These are phyloP conservation scores for Fonsecaea pugnacius DNA, from an alignment of 2,329 filamentous ascomycete species.

Conservation along the genomic window DNA sequence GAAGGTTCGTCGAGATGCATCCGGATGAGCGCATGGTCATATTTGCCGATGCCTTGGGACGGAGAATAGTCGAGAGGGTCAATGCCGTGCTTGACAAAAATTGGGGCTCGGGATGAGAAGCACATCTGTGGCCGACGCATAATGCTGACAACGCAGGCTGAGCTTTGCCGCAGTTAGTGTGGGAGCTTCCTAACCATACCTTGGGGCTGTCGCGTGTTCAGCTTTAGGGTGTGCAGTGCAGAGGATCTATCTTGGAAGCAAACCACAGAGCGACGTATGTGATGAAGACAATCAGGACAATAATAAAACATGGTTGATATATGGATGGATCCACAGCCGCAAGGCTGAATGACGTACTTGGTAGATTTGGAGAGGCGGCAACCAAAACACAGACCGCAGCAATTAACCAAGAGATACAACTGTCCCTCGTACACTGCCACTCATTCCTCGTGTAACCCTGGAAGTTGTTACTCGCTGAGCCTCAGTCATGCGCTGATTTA, in stretches of 20 bases:
- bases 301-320: not conserved
- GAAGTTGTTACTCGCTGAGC: not conserved
- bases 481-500: not conserved
- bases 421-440: not conserved
- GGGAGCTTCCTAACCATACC: not conserved
- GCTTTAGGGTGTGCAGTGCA: not conserved
- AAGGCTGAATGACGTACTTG: constrained; percentile 1
- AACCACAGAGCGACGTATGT: not conserved
- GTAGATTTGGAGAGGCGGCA: not conserved
- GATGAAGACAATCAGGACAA: not conserved
- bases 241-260: not conserved
- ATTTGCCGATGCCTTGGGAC: constrained; percentile 29
- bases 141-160: constrained; percentile 6
- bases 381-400: not conserved
- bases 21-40: constrained; percentile 21
- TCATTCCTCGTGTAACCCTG: not conserved
- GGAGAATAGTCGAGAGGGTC: constrained; percentile 21
- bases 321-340: not conserved
- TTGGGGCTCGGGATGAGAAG: constrained; percentile 5
- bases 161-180: not conserved
- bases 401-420: not conserved
- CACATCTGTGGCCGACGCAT: not conserved
- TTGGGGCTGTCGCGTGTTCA: not conserved
- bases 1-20: constrained; percentile 25
- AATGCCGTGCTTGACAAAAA: constrained; percentile 21